Evolutionary conservation across 257 asterid genomes (phyloP), one percentile per base, ranked within the genome.

Genomic region (Gentiana macrophylla): DNA sequence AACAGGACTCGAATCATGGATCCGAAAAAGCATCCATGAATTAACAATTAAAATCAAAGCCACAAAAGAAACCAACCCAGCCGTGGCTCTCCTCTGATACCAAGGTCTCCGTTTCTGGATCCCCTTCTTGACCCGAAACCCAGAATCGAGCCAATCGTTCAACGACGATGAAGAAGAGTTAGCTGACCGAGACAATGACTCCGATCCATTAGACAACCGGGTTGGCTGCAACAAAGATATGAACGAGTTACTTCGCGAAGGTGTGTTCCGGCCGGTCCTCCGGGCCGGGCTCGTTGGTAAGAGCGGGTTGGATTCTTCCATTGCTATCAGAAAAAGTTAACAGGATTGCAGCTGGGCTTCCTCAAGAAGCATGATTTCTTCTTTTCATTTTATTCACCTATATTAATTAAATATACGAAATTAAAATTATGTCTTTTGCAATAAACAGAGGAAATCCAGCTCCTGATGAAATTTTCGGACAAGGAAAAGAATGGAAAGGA

Each of bases 21-120:
- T 83, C 84, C 94, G 79, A 33, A 68, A 77, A 66, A 92, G 70
- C 85, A 88, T 85, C 95, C 90, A 92, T 84, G 89, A 78, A 65
- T 92, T 81, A 68, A 76, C 60, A 11, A 62, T 12, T 56, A 92
- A 69, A 65, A 88, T 77, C 5, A 66, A 41, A 0, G 69, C 79
- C 44, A 88, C 32, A 61, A 86, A 57, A 44, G 70, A 32, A 44
- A 57, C 70, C 83, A 85, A 59, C 37, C 79, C 82, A 38, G 77
- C 12, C 43, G 65, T 13, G 61, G 56, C 52, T 56, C 56, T 70
- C 34, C 63, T 72, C 81, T 63, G 76, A 56, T 71, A 71, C 83
- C 89, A 80, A 12, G 67, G 38, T 52, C 50, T 79, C 53, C 80
- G 72, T 74, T 72, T 85, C 58, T 57, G 57, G 12, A 8, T 37